A percentile compares a stretch with the other conserved stretches of the same genome.
phyloP scores from a whole-genome alignment of 1,284 basidiomycete genomes.

The Trichosporon sp. region DNA sequence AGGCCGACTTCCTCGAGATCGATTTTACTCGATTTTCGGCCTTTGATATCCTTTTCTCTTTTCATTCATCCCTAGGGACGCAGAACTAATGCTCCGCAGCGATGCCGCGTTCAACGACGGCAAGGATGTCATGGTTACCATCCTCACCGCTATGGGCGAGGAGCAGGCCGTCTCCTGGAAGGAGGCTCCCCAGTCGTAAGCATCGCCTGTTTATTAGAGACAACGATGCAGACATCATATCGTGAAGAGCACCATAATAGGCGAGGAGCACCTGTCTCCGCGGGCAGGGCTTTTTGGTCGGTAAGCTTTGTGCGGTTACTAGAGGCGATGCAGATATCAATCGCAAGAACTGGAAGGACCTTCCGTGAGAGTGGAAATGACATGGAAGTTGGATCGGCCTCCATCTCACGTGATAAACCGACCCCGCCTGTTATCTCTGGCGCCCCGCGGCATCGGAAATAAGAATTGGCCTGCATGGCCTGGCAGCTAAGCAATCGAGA shows the following conservation, averaged over 20 bases:
- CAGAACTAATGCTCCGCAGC: too few relatives aligned
- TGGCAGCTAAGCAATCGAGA: background rate
- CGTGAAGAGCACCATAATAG: background rate
- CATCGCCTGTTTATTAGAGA: background rate
- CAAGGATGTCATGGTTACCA: slow-evolving; percentile 75
- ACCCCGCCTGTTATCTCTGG: too few relatives aligned
- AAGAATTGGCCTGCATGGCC: too few relatives aligned
- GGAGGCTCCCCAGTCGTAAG: slow-evolving; percentile 4
- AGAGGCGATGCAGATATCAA: background rate
- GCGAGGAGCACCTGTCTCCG: background rate
- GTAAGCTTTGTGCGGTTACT: background rate
- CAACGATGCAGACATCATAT: background rate
- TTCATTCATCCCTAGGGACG: too few relatives aligned
- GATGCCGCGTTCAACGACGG: slow-evolving; percentile 70
- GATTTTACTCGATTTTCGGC: background rate
- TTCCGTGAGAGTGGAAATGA: too few relatives aligned
- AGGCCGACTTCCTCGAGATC: background rate
- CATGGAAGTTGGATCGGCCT: background rate
- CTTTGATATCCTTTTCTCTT: background rate
- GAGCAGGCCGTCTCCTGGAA: slow-evolving; percentile 67
- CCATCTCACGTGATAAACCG: background rate
- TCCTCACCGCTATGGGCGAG: slow-evolving; percentile 80
- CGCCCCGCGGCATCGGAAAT: too few relatives aligned
- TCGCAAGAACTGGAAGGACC: background rate
- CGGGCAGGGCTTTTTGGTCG: background rate